Evolutionary conservation across 768 basidiomycete genomes (phyloP).

Genomic region (Tephrocybe sp.): DNA sequence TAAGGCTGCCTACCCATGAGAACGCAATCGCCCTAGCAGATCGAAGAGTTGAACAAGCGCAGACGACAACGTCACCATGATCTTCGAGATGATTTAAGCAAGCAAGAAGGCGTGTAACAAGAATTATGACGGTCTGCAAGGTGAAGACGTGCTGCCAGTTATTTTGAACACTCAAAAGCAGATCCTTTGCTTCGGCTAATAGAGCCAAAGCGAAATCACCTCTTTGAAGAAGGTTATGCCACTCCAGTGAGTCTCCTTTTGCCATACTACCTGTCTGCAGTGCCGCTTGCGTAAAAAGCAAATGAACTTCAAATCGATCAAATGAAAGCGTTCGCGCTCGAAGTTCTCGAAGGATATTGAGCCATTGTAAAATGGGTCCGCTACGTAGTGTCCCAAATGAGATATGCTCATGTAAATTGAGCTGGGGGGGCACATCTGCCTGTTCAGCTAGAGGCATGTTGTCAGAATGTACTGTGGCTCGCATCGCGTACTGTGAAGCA

Average conservation of each 20-base stretch:
- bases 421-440: constrained; percentile 31
- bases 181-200: constrained; percentile 30
- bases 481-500: constrained; percentile 32
- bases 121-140: constrained; percentile 28
- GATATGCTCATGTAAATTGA: constrained; percentile 43
- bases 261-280: constrained; percentile 36
- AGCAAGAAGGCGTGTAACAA: constrained; percentile 34
- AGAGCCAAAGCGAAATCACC: constrained; percentile 33
- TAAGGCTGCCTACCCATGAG: constrained; percentile 2
- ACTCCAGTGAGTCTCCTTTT: constrained; percentile 19
- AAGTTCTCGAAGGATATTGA: constrained; percentile 49
- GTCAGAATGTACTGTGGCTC: constrained; percentile 32
- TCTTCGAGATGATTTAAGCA: constrained; percentile 5
- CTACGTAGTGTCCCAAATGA: constrained; percentile 44
- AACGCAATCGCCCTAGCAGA: constrained; percentile 7
- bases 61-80: constrained; percentile 13
- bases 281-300: constrained; percentile 39
- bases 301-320: constrained; percentile 34
- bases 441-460: constrained; percentile 46
- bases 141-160: constrained; percentile 39
- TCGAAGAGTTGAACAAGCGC: constrained; percentile 25
- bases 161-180: constrained; percentile 30
- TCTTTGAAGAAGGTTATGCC: constrained; percentile 37
- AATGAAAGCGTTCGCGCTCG: constrained; percentile 36
- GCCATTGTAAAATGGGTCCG: constrained; percentile 45